phyloP scores from a whole-genome alignment of 345 rosid species.

The Pistacia vera region DNA sequence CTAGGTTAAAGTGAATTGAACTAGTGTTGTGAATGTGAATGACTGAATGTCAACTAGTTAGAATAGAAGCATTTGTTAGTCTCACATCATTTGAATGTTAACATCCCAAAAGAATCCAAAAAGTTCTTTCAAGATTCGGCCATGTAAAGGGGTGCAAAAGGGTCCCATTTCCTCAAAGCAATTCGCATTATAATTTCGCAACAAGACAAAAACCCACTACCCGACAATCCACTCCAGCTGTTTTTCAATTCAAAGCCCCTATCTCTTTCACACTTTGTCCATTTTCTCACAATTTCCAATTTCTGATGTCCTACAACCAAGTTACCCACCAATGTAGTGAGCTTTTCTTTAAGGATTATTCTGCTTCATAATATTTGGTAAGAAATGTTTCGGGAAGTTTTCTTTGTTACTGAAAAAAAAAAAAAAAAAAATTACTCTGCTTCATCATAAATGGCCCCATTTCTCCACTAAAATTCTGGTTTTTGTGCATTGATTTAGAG shows the following conservation, averaged over 20 bases:
- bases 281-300: background rate
- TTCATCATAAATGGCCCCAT: no score
- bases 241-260: background rate
- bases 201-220: slow-evolving; percentile 13
- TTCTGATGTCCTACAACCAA: background rate
- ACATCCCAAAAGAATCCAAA: slow-evolving; percentile 30
- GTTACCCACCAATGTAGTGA: no score
- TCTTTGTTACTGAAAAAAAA: no score
- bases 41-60: no score
- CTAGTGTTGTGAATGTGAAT: no score
- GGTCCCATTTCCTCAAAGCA: slow-evolving; percentile 12
- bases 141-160: background rate
- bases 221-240: slow-evolving; percentile 46
- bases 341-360: no score
- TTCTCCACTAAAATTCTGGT: background rate
- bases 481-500: background rate
- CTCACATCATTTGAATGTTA: background rate
- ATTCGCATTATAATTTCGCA: background rate
- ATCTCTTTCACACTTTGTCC: slow-evolving; percentile 6
- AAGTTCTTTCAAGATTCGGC: slow-evolving; percentile 24
- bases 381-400: no score
- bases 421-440: no score
- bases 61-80: no score
- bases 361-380: no score
- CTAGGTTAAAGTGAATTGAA: no score